Conservation (phyloP, 768 basidiomycete species). For the Phlebiopsis flavidoalba region DNA sequence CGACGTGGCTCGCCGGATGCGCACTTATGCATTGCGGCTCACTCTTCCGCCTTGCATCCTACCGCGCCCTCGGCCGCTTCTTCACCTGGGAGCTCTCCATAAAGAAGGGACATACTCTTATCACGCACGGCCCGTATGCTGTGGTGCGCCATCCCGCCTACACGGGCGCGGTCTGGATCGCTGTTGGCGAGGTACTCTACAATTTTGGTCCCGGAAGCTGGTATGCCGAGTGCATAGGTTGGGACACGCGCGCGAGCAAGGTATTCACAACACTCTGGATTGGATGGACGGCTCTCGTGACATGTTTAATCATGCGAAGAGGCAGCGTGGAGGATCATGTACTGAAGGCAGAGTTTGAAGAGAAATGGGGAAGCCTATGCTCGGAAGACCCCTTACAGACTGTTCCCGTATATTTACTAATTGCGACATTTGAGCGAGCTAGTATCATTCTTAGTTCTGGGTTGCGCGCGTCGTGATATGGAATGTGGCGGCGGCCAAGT, state of each 20-base stretch:
- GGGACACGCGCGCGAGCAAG: neutral
- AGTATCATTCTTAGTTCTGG: too few species aligned
- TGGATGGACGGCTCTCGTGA: conserved; percentile 1
- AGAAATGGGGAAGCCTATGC: conserved; percentile 11
- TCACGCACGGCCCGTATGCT: conserved; percentile 13
- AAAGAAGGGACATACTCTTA: conserved; percentile 7
- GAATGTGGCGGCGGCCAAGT: too few species aligned
- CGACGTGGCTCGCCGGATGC: neutral
- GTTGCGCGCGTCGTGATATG: too few species aligned
- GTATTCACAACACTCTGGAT: neutral
- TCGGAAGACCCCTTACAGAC: neutral
- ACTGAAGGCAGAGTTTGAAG: conserved; percentile 11
- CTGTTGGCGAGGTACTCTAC: conserved; percentile 3
- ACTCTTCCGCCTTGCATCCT: neutral
- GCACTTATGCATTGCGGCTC: neutral
- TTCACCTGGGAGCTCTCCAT: conserved; percentile 15
- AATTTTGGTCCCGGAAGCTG: conserved; percentile 4
- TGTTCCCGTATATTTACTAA: neutral
- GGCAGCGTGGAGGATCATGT: conserved; percentile 11
- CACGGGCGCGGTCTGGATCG: conserved; percentile 1
- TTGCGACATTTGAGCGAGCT: neutral
- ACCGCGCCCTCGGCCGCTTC: conserved; percentile 8
- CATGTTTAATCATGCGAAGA: conserved; percentile 3
- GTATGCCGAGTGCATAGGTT: neutral
- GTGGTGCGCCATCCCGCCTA: conserved; percentile 16